Evolutionary conservation across 2,329 filamentous ascomycete genomes (phyloP).

Genomic region (Diaporthe sp.): DNA sequence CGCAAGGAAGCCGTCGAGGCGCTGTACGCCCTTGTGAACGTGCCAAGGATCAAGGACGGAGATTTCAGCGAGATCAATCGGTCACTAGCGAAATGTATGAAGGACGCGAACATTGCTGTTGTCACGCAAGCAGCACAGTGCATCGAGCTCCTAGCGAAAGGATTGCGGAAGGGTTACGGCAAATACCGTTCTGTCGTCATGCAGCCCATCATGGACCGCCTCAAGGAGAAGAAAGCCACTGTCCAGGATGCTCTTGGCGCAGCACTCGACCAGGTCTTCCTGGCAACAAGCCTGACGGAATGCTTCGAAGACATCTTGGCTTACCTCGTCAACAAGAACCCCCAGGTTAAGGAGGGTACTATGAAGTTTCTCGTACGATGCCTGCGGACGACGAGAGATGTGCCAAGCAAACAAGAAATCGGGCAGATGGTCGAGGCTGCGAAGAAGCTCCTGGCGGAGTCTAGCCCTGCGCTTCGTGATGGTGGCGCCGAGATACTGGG

Average conservation of each 20-base stretch:
- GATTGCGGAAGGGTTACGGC: slow-evolving; percentile 80
- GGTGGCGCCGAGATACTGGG: slow-evolving; percentile 93
- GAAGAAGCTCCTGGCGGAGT: slow-evolving; percentile 92
- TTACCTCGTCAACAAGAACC: slow-evolving; percentile 93
- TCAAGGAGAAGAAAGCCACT: slow-evolving; percentile 96
- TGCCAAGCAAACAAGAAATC: slow-evolving; percentile 87
- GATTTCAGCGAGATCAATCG: slow-evolving; percentile 88
- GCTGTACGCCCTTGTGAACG: slow-evolving; percentile 80
- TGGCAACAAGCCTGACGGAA: slow-evolving; percentile 79
- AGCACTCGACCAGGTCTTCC: slow-evolving; percentile 80
- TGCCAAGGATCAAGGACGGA: slow-evolving; percentile 91
- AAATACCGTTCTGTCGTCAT: slow-evolving; percentile 87
- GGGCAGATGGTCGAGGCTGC: slow-evolving; percentile 86
- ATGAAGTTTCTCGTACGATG: slow-evolving; percentile 94
- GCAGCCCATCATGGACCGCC: slow-evolving; percentile 90
- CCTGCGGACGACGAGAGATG: slow-evolving; percentile 83
- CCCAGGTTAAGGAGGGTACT: slow-evolving; percentile 95
- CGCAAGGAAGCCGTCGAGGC: slow-evolving; percentile 93
- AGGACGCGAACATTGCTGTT: slow-evolving; percentile 96
- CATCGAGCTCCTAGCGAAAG: slow-evolving; percentile 89
- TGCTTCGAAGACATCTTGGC: slow-evolving; percentile 92
- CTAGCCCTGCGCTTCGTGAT: slow-evolving; percentile 85
- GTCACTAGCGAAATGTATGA: slow-evolving; percentile 95
- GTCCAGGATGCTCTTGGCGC: slow-evolving; percentile 90
- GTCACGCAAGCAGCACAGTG: slow-evolving; percentile 94